Conservation (phyloP, 2,329 filamentous ascomycete genomes). For the Sporothrix brasiliensis region DNA sequence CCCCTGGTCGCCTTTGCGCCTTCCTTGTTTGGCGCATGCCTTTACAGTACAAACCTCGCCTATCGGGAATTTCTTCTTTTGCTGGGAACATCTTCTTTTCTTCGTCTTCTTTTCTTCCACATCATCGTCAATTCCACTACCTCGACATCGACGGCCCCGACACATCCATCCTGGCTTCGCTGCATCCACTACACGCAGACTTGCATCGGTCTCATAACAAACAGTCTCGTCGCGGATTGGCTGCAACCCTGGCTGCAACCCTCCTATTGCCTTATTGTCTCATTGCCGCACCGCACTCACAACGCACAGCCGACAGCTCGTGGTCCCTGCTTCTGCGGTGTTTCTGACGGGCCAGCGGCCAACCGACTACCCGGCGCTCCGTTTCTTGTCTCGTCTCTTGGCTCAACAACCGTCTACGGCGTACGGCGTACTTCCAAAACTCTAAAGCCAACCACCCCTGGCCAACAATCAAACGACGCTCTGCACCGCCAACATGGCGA, state of each 20-base stretch:
- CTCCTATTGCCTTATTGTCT: neutral
- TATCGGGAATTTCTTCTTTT: neutral
- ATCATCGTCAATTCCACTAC: neutral
- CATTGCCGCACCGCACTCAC: neutral
- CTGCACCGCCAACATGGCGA: conserved; percentile 28
- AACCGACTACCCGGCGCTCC: neutral
- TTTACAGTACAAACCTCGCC: neutral
- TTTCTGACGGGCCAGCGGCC: neutral
- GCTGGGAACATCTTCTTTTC: neutral
- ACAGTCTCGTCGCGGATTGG: conserved; percentile 24
- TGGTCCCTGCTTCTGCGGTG: neutral
- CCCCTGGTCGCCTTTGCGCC: neutral
- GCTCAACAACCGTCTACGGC: neutral
- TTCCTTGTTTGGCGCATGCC: conserved; percentile 8
- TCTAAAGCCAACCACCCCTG: neutral
- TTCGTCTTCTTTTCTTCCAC: neutral
- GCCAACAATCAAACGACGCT: neutral
- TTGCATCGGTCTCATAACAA: conserved; percentile 1
- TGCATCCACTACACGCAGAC: neutral
- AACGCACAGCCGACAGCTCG: neutral
- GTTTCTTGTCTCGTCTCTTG: neutral
- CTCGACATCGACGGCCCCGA: neutral
- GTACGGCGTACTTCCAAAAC: neutral
- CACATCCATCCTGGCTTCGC: neutral
- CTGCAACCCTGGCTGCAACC: neutral